Evolutionary conservation across 2,329 filamentous ascomycete genomes (phyloP).

Genomic region (Diplocarpon rosae): DNA sequence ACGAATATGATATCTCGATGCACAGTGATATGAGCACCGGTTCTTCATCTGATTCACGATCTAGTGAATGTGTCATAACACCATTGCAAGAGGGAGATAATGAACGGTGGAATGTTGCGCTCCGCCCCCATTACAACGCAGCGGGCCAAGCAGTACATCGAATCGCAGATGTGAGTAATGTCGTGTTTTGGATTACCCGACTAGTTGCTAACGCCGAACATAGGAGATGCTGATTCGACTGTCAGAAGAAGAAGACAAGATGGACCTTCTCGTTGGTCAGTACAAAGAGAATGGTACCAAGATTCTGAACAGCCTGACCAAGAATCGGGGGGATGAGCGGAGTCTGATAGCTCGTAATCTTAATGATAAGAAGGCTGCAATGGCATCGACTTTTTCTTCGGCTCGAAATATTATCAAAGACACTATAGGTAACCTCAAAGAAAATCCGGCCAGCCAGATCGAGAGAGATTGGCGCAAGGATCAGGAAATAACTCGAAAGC

Average conservation of each 20-base stretch:
- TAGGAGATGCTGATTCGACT: slow-evolving; percentile 25
- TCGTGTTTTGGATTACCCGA: not conserved
- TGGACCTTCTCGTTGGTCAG: slow-evolving; percentile 21
- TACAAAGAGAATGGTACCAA: slow-evolving; percentile 23
- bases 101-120: slow-evolving; percentile 20
- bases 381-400: slow-evolving; percentile 14
- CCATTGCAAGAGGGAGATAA: slow-evolving; percentile 9
- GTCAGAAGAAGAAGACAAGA: slow-evolving; percentile 21
- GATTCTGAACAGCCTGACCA: slow-evolving; percentile 15
- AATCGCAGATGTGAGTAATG: slow-evolving; percentile 24
- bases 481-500: slow-evolving; percentile 17
- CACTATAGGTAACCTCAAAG: slow-evolving; percentile 11
- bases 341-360: slow-evolving; percentile 10
- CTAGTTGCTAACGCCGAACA: slow-evolving; percentile 11
- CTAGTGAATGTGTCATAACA: slow-evolving; percentile 10
- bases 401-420: slow-evolving; percentile 12
- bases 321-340: slow-evolving; percentile 14
- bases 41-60: slow-evolving; percentile 6
- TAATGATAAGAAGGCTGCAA: slow-evolving; percentile 14
- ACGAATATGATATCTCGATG: slow-evolving; percentile 1
- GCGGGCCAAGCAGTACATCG: slow-evolving; percentile 19
- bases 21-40: slow-evolving; percentile 13
- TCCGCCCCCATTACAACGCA: slow-evolving; percentile 24
- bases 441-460: slow-evolving; percentile 8
- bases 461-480: slow-evolving; percentile 20